Evolutionary conservation across 805 yeast species (phyloP), one percentile per base, ranked within the genome.

Genomic region (Starmerella etchellsii): DNA sequence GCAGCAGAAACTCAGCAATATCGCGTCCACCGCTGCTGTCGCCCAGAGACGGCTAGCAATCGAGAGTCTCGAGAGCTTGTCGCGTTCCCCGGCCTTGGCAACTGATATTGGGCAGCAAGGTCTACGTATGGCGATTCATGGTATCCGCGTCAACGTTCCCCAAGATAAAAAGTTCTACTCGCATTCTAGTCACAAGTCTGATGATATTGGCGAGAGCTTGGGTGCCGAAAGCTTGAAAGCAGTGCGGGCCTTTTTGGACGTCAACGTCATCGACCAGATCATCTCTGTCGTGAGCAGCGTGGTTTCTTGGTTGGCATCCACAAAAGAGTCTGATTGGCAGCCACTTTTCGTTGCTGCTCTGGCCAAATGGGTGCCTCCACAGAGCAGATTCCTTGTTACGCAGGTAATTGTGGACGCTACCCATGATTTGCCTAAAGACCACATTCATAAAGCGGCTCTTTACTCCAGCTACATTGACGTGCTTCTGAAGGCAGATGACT

Each of bases 341-440:
- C 64, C 69, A 23, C 58, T 66, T 9, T 63, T 87, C 35, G 61
- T 82, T 28, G 78, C 76, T 47, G 64, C 74, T 46, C 70, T 82
- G 43, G 75, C 85, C 7, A 70, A 73, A 30, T 83, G 87, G 72
- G 73, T 83, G 9, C 96, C 84, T 0, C 91, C 76, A 29, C 94
- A 76, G 55, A 67, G 75, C 48, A 66, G 94, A 47, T 83, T 80
- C 61, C 63, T 75, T 23, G 68, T 80, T 2, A 64, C 82, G 32
- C 57, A 73, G 13, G 64, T 78, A 2, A 55, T 70, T 26, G 64
- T 69, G 56, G 47, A 38, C 47, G 37, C 31, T 41, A 31, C 21
- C 16, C 13, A 31, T 22, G 42, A 62, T 43, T 48, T 59, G 22
- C 39, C 40, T 2, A 16, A 39, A 13, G 37, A 26, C 36, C 46